phyloP scores from a whole-genome alignment of 306 rosid genomes.

The Cajanus cajan region DNA sequence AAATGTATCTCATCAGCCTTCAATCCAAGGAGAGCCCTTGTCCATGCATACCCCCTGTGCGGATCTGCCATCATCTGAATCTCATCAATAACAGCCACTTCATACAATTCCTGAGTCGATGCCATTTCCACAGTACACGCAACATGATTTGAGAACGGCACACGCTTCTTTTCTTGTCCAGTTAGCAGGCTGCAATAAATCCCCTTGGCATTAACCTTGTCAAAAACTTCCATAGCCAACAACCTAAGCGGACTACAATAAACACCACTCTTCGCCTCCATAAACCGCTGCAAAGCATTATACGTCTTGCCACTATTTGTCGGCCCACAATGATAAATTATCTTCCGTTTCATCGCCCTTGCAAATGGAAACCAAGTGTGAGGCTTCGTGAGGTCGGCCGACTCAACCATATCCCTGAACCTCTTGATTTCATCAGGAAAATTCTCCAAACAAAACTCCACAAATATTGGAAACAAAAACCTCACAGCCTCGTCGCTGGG shows the following conservation, averaged over 20 bases:
- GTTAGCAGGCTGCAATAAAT: conserved; percentile 81
- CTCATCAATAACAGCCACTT: conserved; percentile 87
- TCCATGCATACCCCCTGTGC: conserved; percentile 83
- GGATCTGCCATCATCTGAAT: conserved; percentile 88
- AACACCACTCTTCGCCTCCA: conserved; percentile 81
- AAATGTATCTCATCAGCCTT: conserved; percentile 89
- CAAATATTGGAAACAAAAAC: conserved; percentile 84
- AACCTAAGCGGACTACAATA: conserved; percentile 89
- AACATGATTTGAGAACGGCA: conserved; percentile 74
- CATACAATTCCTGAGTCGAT: conserved; percentile 75
- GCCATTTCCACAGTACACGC: conserved; percentile 95
- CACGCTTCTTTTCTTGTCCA: conserved; percentile 81
- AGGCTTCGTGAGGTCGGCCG: conserved; percentile 86
- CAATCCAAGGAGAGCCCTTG: conserved; percentile 86
- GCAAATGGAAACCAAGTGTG: conserved; percentile 97
- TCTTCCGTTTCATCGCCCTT: conserved; percentile 88
- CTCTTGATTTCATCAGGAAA: conserved; percentile 74
- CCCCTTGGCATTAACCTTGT: conserved; percentile 80
- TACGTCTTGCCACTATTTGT: conserved; percentile 96
- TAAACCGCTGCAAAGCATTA: conserved; percentile 84
- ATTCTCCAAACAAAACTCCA: conserved; percentile 76
- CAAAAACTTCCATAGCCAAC: conserved; percentile 96
- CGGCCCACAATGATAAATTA: conserved; percentile 91
- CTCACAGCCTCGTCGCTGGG: conserved; percentile 63
- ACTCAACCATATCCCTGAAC: conserved; percentile 57